A percentile compares a stretch with the other conserved stretches of the same genome.
Conservation (phyloP, 345 rosid species). For the Ricinus communis region DNA sequence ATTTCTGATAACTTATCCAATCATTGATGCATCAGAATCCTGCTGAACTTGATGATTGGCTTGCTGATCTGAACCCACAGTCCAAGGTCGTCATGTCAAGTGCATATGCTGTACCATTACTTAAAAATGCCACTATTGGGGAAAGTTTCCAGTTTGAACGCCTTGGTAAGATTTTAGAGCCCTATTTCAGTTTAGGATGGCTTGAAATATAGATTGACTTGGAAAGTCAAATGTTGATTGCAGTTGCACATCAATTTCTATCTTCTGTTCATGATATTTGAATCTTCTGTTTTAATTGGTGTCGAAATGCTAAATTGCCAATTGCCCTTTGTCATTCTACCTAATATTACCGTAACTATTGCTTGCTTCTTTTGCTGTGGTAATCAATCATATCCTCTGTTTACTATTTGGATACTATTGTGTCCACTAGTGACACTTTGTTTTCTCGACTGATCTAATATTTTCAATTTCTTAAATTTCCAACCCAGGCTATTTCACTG, state of each 20-base stretch:
- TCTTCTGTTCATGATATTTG: neutral
- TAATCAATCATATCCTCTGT: neutral
- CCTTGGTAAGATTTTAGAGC: slow-evolving; percentile 54
- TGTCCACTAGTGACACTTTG: no score
- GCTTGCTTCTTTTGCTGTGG: slow-evolving; percentile 10
- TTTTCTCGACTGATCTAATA: neutral
- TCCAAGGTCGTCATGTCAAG: slow-evolving; percentile 62
- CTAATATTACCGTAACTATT: neutral
- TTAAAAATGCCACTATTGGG: slow-evolving; percentile 57
- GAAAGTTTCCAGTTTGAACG: slow-evolving; percentile 88
- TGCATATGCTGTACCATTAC: slow-evolving; percentile 64
- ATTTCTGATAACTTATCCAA: slow-evolving; percentile 4
- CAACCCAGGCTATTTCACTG: slow-evolving; percentile 69
- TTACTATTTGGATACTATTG: neutral
- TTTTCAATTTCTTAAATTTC: slow-evolving; percentile 4
- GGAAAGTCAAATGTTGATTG: neutral
- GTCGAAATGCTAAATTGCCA: neutral
- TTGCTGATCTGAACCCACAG: slow-evolving; percentile 63
- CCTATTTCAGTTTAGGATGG: neutral
- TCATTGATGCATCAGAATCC: slow-evolving; percentile 66
- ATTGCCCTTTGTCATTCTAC: neutral
- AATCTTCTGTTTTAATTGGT: neutral
- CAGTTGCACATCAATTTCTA: neutral
- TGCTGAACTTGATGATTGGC: slow-evolving; percentile 79
- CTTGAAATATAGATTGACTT: slow-evolving; percentile 5